Conservation (phyloP, 371 early-diverging fungal species). For the Synchytrium microbalum region DNA sequence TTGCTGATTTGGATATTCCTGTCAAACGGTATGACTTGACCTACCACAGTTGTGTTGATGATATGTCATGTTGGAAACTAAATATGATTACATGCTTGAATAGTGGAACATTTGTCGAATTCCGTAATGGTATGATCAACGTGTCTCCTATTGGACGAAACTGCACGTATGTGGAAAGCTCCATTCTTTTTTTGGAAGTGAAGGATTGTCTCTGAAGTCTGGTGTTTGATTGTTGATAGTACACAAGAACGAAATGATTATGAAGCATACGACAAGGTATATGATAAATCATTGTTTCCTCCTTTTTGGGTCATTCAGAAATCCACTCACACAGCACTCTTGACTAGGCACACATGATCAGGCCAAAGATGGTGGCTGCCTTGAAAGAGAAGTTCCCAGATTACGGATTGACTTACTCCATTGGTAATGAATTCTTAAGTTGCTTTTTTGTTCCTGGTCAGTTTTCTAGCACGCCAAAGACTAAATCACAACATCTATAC, state of each 20-base stretch:
- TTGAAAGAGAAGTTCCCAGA: constrained; percentile 84
- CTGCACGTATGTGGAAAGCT: constrained; percentile 73
- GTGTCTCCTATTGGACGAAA: constrained; percentile 98
- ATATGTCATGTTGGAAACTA: no score
- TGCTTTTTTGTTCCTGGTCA: background rate
- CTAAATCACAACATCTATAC: no score
- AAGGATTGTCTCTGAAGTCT: no score
- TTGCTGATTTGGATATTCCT: constrained; percentile 94
- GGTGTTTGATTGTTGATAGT: no score
- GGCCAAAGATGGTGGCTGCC: constrained; percentile 79
- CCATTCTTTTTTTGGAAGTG: background rate
- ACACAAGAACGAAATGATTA: constrained; percentile 91
- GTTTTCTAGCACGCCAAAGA: background rate
- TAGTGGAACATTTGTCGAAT: constrained; percentile 98
- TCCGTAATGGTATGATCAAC: constrained; percentile 99
- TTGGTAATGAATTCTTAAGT: constrained; percentile 56
- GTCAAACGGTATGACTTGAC: constrained; percentile 68
- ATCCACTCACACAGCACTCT: no score
- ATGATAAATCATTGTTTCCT: no score
- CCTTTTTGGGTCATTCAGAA: no score
- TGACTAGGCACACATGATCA: no score
- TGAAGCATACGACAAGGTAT: constrained; percentile 83
- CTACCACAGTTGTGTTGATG: no score
- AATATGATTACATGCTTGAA: no score
- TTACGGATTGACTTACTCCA: constrained; percentile 87